Conservation (phyloP, 768 basidiomycete genomes). For the Phlegmacium glaucopus region DNA sequence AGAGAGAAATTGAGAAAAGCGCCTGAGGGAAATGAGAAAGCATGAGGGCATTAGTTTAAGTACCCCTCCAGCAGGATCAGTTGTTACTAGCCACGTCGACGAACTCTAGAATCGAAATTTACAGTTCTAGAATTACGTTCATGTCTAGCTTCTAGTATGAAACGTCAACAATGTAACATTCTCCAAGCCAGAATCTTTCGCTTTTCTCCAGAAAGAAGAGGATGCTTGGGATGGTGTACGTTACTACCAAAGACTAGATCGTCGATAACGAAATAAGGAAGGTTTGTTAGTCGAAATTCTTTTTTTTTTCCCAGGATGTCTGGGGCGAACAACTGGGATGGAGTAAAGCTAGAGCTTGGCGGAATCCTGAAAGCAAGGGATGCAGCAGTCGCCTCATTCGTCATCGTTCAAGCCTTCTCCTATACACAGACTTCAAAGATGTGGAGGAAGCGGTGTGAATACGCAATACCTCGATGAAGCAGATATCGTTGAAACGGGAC, state of each 20-base stretch:
- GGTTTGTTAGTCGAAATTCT: constrained; percentile 8
- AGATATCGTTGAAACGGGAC: constrained; percentile 21
- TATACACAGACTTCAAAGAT: constrained; percentile 38
- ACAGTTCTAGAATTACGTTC: too few species aligned
- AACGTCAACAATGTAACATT: too few species aligned
- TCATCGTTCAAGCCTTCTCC: constrained; percentile 9
- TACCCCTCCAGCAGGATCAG: too few species aligned
- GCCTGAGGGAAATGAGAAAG: not conserved
- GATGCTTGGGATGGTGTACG: constrained; percentile 59
- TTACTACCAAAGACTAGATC: constrained; percentile 61
- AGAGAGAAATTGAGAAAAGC: too few species aligned
- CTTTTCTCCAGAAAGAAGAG: constrained; percentile 49
- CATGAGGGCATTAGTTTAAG: too few species aligned
- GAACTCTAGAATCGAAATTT: too few species aligned
- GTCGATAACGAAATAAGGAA: constrained; percentile 23
- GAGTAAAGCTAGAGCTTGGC: constrained; percentile 54
- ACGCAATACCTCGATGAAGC: constrained; percentile 32
- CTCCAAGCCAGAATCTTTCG: constrained; percentile 91
- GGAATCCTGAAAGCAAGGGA: constrained; percentile 52
- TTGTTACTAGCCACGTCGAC: not conserved
- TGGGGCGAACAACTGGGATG: constrained; percentile 40
- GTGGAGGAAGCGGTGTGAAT: constrained; percentile 27
- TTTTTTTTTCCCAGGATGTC: constrained; percentile 7
- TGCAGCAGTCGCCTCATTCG: too few species aligned
- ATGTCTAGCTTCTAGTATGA: too few species aligned